phyloP scores from a whole-genome alignment of 179 eudicot genomes.

The Beta lomatogona region DNA sequence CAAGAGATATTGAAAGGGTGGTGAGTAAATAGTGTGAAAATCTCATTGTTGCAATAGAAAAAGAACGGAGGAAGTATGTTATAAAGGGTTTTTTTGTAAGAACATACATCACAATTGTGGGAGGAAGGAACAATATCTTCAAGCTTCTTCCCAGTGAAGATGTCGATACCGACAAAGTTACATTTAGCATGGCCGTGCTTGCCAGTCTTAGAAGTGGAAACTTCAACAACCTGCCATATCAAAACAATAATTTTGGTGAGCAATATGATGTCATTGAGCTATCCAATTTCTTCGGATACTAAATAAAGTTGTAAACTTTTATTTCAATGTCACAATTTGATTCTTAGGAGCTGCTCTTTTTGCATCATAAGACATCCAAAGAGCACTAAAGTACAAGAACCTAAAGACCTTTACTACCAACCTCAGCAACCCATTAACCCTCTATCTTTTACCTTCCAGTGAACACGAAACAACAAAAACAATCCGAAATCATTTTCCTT shows the following conservation, averaged over 20 bases:
- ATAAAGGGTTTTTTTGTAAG: neutral
- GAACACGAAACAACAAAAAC: neutral
- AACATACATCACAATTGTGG: slow-evolving; percentile 54
- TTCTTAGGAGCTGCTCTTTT: neutral
- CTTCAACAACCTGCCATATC: slow-evolving; percentile 54
- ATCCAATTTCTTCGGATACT: neutral
- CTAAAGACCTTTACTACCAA: neutral
- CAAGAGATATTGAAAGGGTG: no score
- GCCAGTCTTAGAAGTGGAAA: slow-evolving; percentile 65
- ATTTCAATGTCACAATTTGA: neutral
- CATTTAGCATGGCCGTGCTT: slow-evolving; percentile 66
- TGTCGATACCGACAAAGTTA: slow-evolving; percentile 63
- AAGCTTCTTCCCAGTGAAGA: slow-evolving; percentile 52
- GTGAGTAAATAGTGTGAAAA: no score
- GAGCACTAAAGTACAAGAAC: neutral
- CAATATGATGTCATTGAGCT: neutral
- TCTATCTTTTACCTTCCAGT: neutral
- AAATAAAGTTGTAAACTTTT: neutral
- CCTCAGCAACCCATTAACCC: neutral
- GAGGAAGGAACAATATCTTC: slow-evolving; percentile 66
- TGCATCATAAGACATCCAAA: neutral
- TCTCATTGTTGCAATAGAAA: no score
- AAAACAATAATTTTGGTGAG: neutral
- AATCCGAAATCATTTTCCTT: no score
- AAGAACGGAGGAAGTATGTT: no score